A percentile compares a stretch with the other conserved stretches of the same genome.
Conservation (phyloP, 169 alveolate genomes). For the Theileria sp. region DNA sequence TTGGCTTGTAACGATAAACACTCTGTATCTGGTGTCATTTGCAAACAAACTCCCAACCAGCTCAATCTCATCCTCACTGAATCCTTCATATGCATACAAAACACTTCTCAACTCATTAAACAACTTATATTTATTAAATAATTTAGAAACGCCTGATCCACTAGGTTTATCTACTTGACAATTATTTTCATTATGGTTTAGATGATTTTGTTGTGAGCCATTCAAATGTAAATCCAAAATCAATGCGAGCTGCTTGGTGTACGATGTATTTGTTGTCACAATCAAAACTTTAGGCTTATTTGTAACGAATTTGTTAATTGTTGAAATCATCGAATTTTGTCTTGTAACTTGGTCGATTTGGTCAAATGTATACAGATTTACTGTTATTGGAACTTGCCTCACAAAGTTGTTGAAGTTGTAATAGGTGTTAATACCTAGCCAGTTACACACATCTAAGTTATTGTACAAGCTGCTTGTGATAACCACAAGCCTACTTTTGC, state of each 20-base stretch:
- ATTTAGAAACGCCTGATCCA: background rate
- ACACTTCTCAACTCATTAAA: slow-evolving; percentile 10
- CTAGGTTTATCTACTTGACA: background rate
- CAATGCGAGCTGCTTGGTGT: slow-evolving; percentile 13
- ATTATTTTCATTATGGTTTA: background rate
- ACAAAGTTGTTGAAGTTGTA: slow-evolving; percentile 36
- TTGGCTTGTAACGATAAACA: slow-evolving; percentile 86
- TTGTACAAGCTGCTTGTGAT: slow-evolving; percentile 89
- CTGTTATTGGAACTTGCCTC: slow-evolving; percentile 40
- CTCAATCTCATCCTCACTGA: slow-evolving; percentile 76
- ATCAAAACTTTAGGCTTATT: background rate
- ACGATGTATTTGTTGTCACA: background rate
- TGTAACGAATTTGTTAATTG: slow-evolving; percentile 5
- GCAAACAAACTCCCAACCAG: slow-evolving; percentile 79
- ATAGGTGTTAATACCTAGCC: slow-evolving; percentile 83
- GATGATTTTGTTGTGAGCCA: background rate
- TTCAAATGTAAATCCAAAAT: background rate
- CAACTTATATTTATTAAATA: background rate
- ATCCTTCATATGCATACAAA: slow-evolving; percentile 75
- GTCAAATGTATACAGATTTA: slow-evolving; percentile 43
- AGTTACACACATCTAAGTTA: slow-evolving; percentile 88
- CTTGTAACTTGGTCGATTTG: slow-evolving; percentile 61
- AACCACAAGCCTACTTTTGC: slow-evolving; percentile 85
- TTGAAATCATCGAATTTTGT: slow-evolving; percentile 51
- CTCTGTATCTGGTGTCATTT: slow-evolving; percentile 81